Conservation (phyloP, 768 basidiomycete species). For the Boletus reticulatus region DNA sequence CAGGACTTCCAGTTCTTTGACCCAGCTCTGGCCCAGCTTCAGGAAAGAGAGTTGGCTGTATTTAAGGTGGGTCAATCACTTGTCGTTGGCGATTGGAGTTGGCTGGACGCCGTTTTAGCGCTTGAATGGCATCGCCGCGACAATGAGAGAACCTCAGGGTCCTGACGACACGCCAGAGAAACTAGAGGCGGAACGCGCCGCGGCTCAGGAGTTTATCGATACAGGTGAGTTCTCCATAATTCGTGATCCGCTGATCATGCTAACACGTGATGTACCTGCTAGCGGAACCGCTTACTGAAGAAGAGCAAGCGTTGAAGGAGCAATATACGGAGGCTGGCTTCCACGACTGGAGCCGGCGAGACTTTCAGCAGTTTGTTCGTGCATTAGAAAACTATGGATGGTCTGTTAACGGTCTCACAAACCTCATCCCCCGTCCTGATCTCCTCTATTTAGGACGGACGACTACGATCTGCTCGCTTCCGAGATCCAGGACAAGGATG, state of each 20-base stretch:
- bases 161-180: constrained; percentile 80
- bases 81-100: not conserved
- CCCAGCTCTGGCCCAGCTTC: constrained; percentile 70
- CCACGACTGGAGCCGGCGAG: constrained; percentile 86
- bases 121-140: constrained; percentile 63
- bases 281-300: constrained; percentile 92
- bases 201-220: constrained; percentile 87
- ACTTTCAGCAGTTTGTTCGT: constrained; percentile 89
- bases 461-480: constrained; percentile 66
- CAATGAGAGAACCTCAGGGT: constrained; percentile 61
- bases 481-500: constrained; percentile 82
- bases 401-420: constrained; percentile 37
- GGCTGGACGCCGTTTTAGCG: constrained; percentile 38
- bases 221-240: constrained; percentile 46
- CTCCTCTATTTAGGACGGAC: constrained; percentile 47
- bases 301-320: constrained; percentile 81
- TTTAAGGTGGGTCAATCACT: constrained; percentile 53
- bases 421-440: not conserved
- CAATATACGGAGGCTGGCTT: constrained; percentile 76
- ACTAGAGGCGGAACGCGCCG: constrained; percentile 74
- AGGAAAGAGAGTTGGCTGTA: constrained; percentile 83
- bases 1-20: constrained; percentile 99
- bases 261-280: not conserved
- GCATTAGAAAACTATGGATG: constrained; percentile 81
- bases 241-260: not conserved